Base-by-base conservation (phyloP, 2,329 filamentous ascomycete genomes). In the Colletotrichum endophyticum region DNA sequence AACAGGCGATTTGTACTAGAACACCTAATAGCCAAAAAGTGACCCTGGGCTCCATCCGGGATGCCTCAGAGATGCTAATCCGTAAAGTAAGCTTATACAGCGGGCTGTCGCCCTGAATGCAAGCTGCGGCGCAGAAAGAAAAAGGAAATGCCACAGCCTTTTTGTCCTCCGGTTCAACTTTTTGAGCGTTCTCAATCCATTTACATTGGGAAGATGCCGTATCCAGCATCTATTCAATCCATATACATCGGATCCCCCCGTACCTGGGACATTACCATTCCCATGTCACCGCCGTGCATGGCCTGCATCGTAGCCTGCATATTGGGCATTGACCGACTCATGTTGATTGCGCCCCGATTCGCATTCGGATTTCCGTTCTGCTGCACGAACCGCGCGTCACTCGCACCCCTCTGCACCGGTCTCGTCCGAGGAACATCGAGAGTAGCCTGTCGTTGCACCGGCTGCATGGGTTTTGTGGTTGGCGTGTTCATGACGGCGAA, bases 231-330 rank as follows among this genome's bases (percentile, higher is more conserved):
- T 77, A 67, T 15, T 81, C 83, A 89, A 78, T 89, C 88, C 86
- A 90, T 87, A 80, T 89, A 91, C 87, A 91, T 89, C 53, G 86
- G 83, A 72, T 90, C 89, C 56, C 85, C 84, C 63, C 86, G 84
- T 44, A 88, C 85, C 36, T 86, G 85, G 73, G 88, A 86, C 82
- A 89, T 88, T 13, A 85, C 83, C 80, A 89, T 84, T 75, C 83
- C 81, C 81, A 89, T 86, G 59, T 89, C 88, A 16, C 82, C 83
- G 59, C 83, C 84, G 74, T 87, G 87, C 81, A 86, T 80, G 12
- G 81, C 82, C 72, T 85, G 86, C 82, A 88, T 84, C 2, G 84
- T 81, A 77, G 86, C 83, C 72, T 85, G 86, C 83, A 88, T 86
- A 80, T 86, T 87, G 19, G 88, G 85, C 84, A 89, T 87, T 5